phyloP scores from a whole-genome alignment of 1,139 yeast species.

The Taiozyma sp. region DNA sequence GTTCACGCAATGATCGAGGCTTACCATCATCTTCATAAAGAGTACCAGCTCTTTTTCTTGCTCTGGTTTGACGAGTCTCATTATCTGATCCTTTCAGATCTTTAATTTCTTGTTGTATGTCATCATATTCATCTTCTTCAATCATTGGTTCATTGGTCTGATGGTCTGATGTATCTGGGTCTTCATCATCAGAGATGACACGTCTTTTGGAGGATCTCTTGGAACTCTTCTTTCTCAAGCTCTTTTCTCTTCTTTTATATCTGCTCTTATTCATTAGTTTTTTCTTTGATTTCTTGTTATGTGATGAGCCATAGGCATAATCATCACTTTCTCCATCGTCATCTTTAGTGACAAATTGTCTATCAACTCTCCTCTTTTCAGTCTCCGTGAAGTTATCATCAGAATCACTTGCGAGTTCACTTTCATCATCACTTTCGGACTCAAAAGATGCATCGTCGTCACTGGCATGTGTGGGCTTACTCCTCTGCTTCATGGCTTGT shows the following conservation, averaged over 20 bases:
- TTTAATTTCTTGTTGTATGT: slow-evolving; percentile 30
- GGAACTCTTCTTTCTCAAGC: not conserved
- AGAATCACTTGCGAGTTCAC: not conserved
- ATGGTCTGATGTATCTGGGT: slow-evolving; percentile 1
- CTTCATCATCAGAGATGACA: slow-evolving; percentile 7
- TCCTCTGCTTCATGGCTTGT: not conserved
- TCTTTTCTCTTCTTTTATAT: not conserved
- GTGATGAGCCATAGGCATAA: slow-evolving; percentile 3
- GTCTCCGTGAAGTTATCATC: slow-evolving; percentile 5
- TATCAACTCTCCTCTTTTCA: slow-evolving; percentile 13
- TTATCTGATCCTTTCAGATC: slow-evolving; percentile 33
- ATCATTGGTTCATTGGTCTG: slow-evolving; percentile 7
- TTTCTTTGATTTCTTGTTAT: slow-evolving; percentile 5
- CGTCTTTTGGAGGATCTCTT: not conserved
- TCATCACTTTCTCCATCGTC: slow-evolving; percentile 26
- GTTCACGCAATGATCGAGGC: slow-evolving; percentile 64
- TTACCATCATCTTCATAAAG: slow-evolving; percentile 4
- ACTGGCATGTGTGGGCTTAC: slow-evolving; percentile 5
- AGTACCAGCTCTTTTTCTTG: slow-evolving; percentile 1
- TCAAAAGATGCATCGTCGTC: slow-evolving; percentile 23
- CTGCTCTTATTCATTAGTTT: slow-evolving; percentile 3
- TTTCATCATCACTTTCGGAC: slow-evolving; percentile 15
- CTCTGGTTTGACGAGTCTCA: slow-evolving; percentile 3
- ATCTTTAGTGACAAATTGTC: slow-evolving; percentile 24
- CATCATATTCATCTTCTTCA: slow-evolving; percentile 12